These are phyloP conservation scores for Botrytis porri DNA, from an alignment of 2,329 filamentous ascomycete species.

Conservation along the genomic window DNA sequence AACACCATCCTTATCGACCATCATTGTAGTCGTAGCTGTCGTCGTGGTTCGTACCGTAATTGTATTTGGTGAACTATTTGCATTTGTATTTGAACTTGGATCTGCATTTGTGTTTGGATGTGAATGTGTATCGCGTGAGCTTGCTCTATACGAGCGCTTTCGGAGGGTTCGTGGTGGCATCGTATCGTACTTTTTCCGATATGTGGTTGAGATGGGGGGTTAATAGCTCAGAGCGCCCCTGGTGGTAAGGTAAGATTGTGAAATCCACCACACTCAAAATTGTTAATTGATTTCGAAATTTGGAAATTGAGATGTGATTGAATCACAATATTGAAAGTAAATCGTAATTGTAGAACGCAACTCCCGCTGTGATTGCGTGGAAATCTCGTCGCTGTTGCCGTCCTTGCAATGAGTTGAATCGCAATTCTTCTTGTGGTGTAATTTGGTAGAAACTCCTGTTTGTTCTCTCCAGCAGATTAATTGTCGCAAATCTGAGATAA, in stretches of 20 bases:
- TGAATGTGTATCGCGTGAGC: neutral
- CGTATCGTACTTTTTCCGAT: neutral
- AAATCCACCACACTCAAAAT: neutral
- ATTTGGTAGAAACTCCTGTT: neutral
- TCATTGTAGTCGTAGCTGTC: neutral
- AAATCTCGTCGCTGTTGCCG: neutral
- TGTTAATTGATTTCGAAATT: neutral
- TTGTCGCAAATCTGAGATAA: neutral
- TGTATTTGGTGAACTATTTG: neutral
- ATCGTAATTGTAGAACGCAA: neutral
- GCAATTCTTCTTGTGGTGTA: neutral
- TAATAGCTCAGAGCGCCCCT: neutral
- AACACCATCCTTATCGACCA: neutral
- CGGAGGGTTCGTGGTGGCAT: constrained; percentile 8
- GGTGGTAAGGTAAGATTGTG: neutral
- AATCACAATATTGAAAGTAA: neutral
- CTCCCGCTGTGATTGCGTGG: neutral
- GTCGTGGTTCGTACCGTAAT: neutral
- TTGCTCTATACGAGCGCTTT: neutral
- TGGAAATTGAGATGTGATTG: too few relatives aligned
- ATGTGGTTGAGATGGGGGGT: neutral
- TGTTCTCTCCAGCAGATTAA: neutral
- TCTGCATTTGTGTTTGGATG: neutral
- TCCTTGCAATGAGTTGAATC: neutral
- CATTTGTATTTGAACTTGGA: neutral